These are phyloP conservation scores for rapeseed (Brassica napus) DNA, from an alignment of 345 rosid genomes.

Conservation along the genomic window DNA sequence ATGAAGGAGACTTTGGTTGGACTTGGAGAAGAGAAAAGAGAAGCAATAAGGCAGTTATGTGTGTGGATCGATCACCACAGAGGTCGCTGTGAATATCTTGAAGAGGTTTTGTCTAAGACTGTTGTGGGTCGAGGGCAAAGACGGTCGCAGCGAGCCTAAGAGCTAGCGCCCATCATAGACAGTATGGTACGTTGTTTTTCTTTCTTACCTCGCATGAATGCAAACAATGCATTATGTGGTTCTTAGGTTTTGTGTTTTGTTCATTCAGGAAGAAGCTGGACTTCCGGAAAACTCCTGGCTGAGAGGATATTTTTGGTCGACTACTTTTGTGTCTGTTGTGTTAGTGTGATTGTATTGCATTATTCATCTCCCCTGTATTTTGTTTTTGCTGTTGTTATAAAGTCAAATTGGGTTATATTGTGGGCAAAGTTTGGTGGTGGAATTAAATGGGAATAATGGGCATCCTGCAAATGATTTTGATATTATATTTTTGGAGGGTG, in stretches of 20 bases:
- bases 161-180: neutral
- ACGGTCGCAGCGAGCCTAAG: slow-evolving; percentile 25
- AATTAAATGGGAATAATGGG: slow-evolving; percentile 21
- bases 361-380: neutral
- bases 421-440: slow-evolving; percentile 24
- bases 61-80: slow-evolving; percentile 85
- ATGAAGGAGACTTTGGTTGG: slow-evolving; percentile 47
- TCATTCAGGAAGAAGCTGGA: slow-evolving; percentile 9
- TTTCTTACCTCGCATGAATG: slow-evolving; percentile 9
- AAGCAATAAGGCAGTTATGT: slow-evolving; percentile 87
- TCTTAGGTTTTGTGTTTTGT: slow-evolving; percentile 2
- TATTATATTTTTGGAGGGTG: neutral
- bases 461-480: neutral
- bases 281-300: neutral
- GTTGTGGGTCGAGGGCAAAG: slow-evolving; percentile 34
- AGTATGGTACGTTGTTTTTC: slow-evolving; percentile 13
- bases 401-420: slow-evolving; percentile 12
- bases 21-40: slow-evolving; percentile 80
- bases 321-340: slow-evolving; percentile 18
- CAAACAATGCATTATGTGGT: slow-evolving; percentile 18
- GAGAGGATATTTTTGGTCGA: slow-evolving; percentile 13
- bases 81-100: slow-evolving; percentile 55
- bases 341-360: slow-evolving; percentile 15
- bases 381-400: neutral
- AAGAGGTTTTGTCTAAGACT: slow-evolving; percentile 38